A percentile compares a stretch with the other conserved stretches of the same genome.
These are phyloP conservation scores for Endoconidiophora laricicola DNA, from an alignment of 2,329 filamentous ascomycete species.

Conservation along the genomic window DNA sequence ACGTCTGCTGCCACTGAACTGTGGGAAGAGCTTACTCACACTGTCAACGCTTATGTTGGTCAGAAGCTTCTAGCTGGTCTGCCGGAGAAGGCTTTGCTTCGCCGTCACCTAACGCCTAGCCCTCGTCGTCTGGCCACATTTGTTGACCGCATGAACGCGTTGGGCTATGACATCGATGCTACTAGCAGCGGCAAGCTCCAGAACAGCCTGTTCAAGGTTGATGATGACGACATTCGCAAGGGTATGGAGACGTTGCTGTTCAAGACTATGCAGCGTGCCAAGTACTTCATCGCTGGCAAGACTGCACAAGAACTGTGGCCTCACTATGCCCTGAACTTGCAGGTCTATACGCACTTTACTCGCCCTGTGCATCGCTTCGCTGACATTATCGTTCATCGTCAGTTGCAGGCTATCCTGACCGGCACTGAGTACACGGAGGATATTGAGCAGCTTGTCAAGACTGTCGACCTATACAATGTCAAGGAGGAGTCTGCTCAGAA, in stretches of 20 bases:
- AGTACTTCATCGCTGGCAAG: constrained; percentile 81
- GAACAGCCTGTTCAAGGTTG: constrained; percentile 86
- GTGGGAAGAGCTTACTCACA: constrained; percentile 88
- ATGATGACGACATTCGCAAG: constrained; percentile 78
- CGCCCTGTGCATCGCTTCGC: constrained; percentile 88
- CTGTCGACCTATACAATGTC: constrained; percentile 87
- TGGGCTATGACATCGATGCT: constrained; percentile 80
- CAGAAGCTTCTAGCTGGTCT: constrained; percentile 64
- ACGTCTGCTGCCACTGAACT: constrained; percentile 79
- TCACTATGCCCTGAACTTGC: constrained; percentile 85
- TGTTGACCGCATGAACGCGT: constrained; percentile 77
- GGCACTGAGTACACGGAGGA: constrained; percentile 78
- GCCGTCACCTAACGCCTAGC: constrained; percentile 73
- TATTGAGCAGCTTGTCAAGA: constrained; percentile 74
- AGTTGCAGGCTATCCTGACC: constrained; percentile 74
- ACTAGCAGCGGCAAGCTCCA: constrained; percentile 81
- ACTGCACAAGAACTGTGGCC: constrained; percentile 59
- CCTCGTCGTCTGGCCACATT: constrained; percentile 78
- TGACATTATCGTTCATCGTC: constrained; percentile 87
- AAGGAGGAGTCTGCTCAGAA: constrained; percentile 98
- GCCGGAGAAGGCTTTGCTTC: constrained; percentile 83
- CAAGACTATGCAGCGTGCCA: constrained; percentile 91
- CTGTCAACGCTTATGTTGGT: constrained; percentile 78
- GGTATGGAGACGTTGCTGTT: constrained; percentile 93
- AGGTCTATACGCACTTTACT: constrained; percentile 93